A percentile compares a stretch with the other conserved stretches of the same genome.
Evolutionary conservation across 116 monocot genomes (phyloP).

Genomic region (Papilionanthe hybrid): DNA sequence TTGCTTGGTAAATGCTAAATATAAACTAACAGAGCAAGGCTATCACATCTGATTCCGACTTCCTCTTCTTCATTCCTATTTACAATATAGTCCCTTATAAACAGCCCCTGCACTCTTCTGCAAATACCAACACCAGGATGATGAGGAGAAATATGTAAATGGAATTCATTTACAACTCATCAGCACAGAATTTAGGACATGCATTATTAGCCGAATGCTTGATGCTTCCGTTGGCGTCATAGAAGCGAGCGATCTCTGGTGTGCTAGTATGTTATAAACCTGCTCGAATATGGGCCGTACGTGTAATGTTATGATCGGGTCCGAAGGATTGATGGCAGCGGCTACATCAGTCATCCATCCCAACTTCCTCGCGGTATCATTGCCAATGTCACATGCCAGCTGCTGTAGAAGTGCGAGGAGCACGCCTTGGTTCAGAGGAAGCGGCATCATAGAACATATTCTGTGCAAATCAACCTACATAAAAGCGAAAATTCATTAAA

Average conservation of each 20-base stretch:
- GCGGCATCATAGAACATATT: conserved; percentile 58
- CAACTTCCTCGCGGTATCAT: conserved; percentile 69
- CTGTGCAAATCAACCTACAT: conserved; percentile 73
- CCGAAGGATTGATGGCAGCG: conserved; percentile 62
- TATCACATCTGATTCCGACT: not conserved
- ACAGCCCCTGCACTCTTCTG: not conserved
- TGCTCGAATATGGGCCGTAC: conserved; percentile 85
- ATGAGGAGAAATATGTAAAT: not conserved
- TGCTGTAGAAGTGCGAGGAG: conserved; percentile 84
- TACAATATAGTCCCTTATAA: not conserved
- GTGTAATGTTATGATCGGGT: conserved; percentile 63
- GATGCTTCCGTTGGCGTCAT: conserved; percentile 47
- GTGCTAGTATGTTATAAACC: conserved; percentile 58
- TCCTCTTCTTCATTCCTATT: not conserved
- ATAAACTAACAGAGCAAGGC: not conserved
- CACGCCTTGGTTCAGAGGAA: conserved; percentile 87
- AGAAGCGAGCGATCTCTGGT: conserved; percentile 65
- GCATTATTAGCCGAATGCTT: conserved; percentile 70
- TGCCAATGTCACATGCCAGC: conserved; percentile 72
- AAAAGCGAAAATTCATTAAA: not conserved
- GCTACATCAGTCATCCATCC: conserved; percentile 94
- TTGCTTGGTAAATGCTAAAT: not conserved
- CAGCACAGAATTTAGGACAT: conserved; percentile 84
- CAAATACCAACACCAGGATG: not conserved
- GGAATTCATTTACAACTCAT: conserved; percentile 68